A percentile compares a stretch with the other conserved stretches of the same genome.
phyloP scores from a whole-genome alignment of 2,329 filamentous ascomycete genomes.

The Talaromyces funiculosus region DNA sequence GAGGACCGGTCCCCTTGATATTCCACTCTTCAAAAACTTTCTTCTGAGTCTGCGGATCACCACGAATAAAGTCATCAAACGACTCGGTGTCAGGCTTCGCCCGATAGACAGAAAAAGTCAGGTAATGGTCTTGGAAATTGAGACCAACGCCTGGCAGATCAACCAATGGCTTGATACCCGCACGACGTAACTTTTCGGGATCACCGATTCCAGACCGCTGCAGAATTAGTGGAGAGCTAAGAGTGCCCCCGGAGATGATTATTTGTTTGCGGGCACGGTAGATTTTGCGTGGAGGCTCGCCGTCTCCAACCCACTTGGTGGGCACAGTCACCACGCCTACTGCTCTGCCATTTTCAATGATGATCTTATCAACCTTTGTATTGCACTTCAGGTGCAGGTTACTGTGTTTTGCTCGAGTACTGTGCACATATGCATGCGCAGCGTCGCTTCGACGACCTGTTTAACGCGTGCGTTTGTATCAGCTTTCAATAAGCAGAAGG shows the following conservation, averaged over 20 bases:
- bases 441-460: conserved; percentile 69
- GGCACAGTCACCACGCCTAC: conserved; percentile 66
- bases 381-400: conserved; percentile 69
- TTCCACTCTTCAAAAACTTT: conserved; percentile 72
- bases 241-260: conserved; percentile 65
- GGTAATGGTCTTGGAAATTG: conserved; percentile 73
- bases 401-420: conserved; percentile 62
- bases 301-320: conserved; percentile 62
- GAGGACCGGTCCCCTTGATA: conserved; percentile 68
- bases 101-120: conserved; percentile 65
- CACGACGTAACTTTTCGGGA: conserved; percentile 63
- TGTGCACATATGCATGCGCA: conserved; percentile 72
- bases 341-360: conserved; percentile 66
- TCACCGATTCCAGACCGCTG: conserved; percentile 71
- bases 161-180: conserved; percentile 62
- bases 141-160: conserved; percentile 68
- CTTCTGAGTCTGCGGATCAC: conserved; percentile 67
- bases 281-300: conserved; percentile 48
- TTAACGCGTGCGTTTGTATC: conserved; percentile 7
- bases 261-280: conserved; percentile 69
- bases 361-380: conserved; percentile 71
- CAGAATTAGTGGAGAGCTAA: conserved; percentile 68
- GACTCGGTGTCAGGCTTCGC: conserved; percentile 70
- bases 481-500: background rate
- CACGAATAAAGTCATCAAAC: conserved; percentile 74